Base-by-base conservation (phyloP, 345 rosid genomes). In the Moringa oleifera region DNA sequence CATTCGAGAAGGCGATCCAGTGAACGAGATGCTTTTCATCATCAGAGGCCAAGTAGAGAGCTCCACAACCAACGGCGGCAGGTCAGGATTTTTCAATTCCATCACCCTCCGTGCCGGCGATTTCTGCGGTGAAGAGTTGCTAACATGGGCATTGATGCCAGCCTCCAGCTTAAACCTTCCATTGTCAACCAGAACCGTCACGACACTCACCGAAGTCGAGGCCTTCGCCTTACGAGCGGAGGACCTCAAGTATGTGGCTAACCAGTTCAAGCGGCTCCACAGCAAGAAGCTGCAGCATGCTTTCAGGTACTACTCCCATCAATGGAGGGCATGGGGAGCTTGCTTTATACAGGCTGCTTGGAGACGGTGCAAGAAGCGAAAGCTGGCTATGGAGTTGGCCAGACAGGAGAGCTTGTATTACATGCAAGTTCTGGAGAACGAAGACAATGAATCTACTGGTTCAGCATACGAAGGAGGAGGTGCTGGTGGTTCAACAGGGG, bases 231-330 rank as follows among this genome's bases (percentile, higher is more conserved):
- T 91, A 18, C 71, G 85, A 41, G 88, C 91, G 0, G 82, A 73
- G 59, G 96, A 91, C 73, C 83, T 91, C 55, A 86, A 80, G 69
- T 85, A 81, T 56, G 94, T 91, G 6, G 83, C 88, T 2, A 83
- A 81, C 74, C 98, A 91, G 57, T 88, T 91, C 66, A 88, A 90
- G 68, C 82, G 94, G 7, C 78, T 88, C 25, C 90, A 88, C 63
- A 86, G 95, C 87, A 86, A 91, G 86, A 82, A 73, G 63, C 83
- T 91, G 36, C 96, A 91, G 59, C 95, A 91, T 63, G 96, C 98
- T 49, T 88, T 89, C 74, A 79, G 97, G 78, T 91, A 91, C 78
- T 85, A 91, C 68, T 91, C 97, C 18, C 97, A 91, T 66, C 97
- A 91, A 24, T 86, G 96, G 96, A 77, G 94, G 69, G 76, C 91